phyloP scores from a whole-genome alignment of 257 asterid species.

The Mentha longifolia region DNA sequence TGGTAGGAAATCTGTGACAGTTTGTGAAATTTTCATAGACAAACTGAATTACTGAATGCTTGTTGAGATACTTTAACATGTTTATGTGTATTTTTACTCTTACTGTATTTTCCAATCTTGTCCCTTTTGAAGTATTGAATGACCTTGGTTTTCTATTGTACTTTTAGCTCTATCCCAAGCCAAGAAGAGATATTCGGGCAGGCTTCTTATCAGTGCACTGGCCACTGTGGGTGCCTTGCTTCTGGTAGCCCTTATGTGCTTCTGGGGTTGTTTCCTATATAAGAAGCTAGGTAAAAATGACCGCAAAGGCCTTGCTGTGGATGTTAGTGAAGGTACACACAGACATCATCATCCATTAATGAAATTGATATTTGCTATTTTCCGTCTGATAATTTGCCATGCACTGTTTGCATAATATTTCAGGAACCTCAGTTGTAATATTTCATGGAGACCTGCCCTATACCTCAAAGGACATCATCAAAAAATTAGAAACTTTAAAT shows the following conservation, averaged over 20 bases:
- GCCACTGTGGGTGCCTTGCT: slow-evolving; percentile 93
- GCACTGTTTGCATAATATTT: slow-evolving; percentile 24
- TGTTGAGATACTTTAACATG: slow-evolving; percentile 4
- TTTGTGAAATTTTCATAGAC: background rate
- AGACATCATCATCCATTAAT: slow-evolving; percentile 23
- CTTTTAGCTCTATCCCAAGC: slow-evolving; percentile 55
- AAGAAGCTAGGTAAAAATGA: slow-evolving; percentile 84
- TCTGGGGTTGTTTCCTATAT: slow-evolving; percentile 90
- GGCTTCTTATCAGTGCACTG: slow-evolving; percentile 78
- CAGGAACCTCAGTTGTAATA: slow-evolving; percentile 95
- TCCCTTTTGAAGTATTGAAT: slow-evolving; percentile 21
- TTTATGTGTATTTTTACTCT: slow-evolving; percentile 7
- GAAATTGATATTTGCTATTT: slow-evolving; percentile 10
- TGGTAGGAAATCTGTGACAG: slow-evolving; percentile 2
- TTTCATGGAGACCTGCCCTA: slow-evolving; percentile 97
- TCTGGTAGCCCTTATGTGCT: slow-evolving; percentile 94
- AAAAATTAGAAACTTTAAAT: slow-evolving; percentile 72
- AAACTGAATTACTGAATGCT: background rate
- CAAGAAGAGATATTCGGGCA: slow-evolving; percentile 66
- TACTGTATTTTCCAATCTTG: slow-evolving; percentile 7
- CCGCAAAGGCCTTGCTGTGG: slow-evolving; percentile 71
- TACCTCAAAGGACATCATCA: slow-evolving; percentile 86
- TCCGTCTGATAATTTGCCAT: slow-evolving; percentile 3
- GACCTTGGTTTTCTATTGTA: slow-evolving; percentile 29
- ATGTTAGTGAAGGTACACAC: slow-evolving; percentile 76